Base-by-base conservation (phyloP, 345 rosid species). In the Euphorbia lathyris region DNA sequence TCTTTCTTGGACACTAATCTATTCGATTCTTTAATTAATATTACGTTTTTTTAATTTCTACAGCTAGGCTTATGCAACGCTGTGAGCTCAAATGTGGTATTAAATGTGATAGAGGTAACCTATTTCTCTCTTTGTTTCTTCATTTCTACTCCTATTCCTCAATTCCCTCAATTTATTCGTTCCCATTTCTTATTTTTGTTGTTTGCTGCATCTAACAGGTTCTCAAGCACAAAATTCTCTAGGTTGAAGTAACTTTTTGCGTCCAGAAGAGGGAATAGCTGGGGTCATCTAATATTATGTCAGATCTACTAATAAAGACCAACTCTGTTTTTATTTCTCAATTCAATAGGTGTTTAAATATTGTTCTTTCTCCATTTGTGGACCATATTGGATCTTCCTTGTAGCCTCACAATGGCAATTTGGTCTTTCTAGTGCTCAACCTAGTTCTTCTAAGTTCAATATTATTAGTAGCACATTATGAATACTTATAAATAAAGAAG, bases 1-100 rank as follows among this genome's bases (percentile, higher is more conserved):
- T 47, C 27, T 51, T 7, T 30, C 27, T 27, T 14, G 9, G 9
- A n/a, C 22, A 13, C 12, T 16, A 36, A 4, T 38, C 16, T 38
- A 13, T 42, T 10, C 4, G 10, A 52, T 57, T 57, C 1, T 26
- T 25, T 3, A 25, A 3, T 27, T 27, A 57, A 57, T 27, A 26
- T 25, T 10, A 56, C 0, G 19, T 26, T 57, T 34, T 50, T 53
- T 34, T 11, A 7, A 20, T 32, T 30, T 5, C 9, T 27, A 32
- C 67, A 61, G 73, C 8, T 6, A 70, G 73, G 25, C 66, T 60
- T 32, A 60, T 20, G 73, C 53, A 12, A 52, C 45, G 73, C 11
- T 70, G 73, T 50, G 73, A 61, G 59, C 40, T 29, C 36, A 70
- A 70, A 47, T 70, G 73, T 9, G 34, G 66, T 9, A 70, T 70